phyloP scores from a whole-genome alignment of 2,329 filamentous ascomycete genomes.

The Diaporthe caulivora region DNA sequence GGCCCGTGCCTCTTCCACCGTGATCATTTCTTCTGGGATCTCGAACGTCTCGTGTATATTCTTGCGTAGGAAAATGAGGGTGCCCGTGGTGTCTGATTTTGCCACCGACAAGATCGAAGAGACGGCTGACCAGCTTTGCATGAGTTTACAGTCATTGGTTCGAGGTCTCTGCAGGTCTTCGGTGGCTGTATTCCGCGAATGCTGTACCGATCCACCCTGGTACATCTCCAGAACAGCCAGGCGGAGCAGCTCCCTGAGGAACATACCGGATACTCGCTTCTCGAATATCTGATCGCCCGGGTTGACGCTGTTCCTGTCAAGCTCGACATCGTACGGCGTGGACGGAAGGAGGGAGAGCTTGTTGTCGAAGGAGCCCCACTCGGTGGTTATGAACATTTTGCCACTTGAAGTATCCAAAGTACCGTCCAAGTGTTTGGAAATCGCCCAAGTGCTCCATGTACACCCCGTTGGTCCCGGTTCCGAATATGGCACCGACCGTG shows the following conservation, averaged over 20 bases:
- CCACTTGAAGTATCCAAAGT: background rate
- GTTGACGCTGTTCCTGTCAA: background rate
- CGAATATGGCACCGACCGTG: background rate
- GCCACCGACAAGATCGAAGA: background rate
- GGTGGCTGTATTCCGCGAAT: background rate
- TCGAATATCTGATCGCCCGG: background rate
- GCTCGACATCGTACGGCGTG: background rate
- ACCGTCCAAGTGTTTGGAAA: background rate
- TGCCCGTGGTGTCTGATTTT: background rate
- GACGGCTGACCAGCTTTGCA: background rate
- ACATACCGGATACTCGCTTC: background rate
- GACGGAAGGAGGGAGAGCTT: background rate
- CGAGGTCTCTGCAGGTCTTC: background rate
- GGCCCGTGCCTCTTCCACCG: background rate
- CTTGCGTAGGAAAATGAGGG: background rate
- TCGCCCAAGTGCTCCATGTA: background rate
- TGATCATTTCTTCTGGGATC: background rate
- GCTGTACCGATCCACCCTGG: fast-evolving
- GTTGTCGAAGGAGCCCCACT: background rate
- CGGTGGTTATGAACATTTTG: background rate
- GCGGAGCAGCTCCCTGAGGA: background rate
- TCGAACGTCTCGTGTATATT: background rate
- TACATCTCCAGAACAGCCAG: background rate
- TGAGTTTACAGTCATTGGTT: background rate
- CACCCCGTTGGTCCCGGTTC: background rate